Evolutionary conservation across 2,329 filamentous ascomycete genomes (phyloP).

Genomic region (Aspergillus floridensis): DNA sequence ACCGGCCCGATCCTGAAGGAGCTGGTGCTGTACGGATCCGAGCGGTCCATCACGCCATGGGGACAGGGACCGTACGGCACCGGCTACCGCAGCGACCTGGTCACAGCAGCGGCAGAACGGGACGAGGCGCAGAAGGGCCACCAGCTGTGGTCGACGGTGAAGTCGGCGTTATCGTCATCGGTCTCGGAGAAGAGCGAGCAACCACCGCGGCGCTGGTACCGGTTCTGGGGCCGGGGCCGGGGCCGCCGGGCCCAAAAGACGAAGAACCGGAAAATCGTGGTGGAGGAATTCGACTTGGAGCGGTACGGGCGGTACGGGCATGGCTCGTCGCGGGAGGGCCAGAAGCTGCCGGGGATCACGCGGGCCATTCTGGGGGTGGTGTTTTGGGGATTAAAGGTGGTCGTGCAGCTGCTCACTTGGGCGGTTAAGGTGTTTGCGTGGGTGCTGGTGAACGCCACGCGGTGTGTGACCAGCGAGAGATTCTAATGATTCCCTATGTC

Average conservation of each 20-base stretch:
- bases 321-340: conserved; percentile 35
- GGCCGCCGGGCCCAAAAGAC: conserved; percentile 13
- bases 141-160: conserved; percentile 35
- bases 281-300: conserved; percentile 47
- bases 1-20: conserved; percentile 40
- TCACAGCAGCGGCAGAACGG: conserved; percentile 42
- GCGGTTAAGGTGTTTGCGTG: conserved; percentile 42
- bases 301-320: conserved; percentile 42
- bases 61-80: neutral
- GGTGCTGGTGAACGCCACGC: conserved; percentile 39
- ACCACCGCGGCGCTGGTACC: conserved; percentile 16
- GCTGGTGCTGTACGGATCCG: conserved; percentile 32
- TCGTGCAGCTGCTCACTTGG: conserved; percentile 39
- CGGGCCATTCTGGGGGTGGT: conserved; percentile 37
- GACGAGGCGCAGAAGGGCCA: conserved; percentile 42
- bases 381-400: conserved; percentile 38
- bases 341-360: conserved; percentile 40
- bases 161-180: conserved; percentile 18
- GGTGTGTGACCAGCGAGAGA: conserved; percentile 43
- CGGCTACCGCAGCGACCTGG: conserved; percentile 30
- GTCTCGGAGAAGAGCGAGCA: conserved; percentile 12
- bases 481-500: conserved; percentile 23
- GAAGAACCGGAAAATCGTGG: conserved; percentile 25
- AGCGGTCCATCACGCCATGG: conserved; percentile 13
- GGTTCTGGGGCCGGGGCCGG: conserved; percentile 18